phyloP scores from a whole-genome alignment of 2,329 filamentous ascomycete genomes.

The Epichloe hybrida region DNA sequence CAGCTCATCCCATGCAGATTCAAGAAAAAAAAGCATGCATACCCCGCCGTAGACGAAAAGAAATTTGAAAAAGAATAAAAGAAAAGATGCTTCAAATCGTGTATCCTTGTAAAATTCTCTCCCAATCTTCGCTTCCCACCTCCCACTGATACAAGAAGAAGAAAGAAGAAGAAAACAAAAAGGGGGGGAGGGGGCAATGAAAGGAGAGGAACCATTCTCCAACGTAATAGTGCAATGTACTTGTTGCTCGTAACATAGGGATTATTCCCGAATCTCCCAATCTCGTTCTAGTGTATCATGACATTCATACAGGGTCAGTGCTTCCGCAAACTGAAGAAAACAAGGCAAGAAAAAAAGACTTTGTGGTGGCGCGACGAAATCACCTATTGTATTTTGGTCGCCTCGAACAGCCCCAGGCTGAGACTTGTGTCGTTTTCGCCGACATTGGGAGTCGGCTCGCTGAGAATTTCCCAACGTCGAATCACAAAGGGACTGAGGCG shows the following conservation, averaged over 20 bases:
- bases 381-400: conserved; percentile 34
- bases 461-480: conserved; percentile 61
- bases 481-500: conserved; percentile 40
- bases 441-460: conserved; percentile 56
- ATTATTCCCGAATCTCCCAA: too few relatives aligned
- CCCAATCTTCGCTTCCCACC: too few relatives aligned
- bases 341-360: too few relatives aligned
- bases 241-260: background rate
- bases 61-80: background rate
- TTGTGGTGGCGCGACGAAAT: background rate
- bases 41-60: background rate
- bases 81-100: background rate
- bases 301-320: too few relatives aligned
- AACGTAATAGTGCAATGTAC: too few relatives aligned
- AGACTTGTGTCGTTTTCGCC: conserved; percentile 66
- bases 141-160: too few relatives aligned
- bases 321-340: too few relatives aligned
- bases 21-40: too few relatives aligned
- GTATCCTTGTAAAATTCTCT: too few relatives aligned
- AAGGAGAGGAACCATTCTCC: background rate
- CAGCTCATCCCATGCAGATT: too few relatives aligned
- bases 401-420: conserved; percentile 58
- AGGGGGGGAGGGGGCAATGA: background rate
- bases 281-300: too few relatives aligned
- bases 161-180: too few relatives aligned